Evolutionary conservation across 1,284 basidiomycete species (phyloP).

Genomic region (Trametes sp.): DNA sequence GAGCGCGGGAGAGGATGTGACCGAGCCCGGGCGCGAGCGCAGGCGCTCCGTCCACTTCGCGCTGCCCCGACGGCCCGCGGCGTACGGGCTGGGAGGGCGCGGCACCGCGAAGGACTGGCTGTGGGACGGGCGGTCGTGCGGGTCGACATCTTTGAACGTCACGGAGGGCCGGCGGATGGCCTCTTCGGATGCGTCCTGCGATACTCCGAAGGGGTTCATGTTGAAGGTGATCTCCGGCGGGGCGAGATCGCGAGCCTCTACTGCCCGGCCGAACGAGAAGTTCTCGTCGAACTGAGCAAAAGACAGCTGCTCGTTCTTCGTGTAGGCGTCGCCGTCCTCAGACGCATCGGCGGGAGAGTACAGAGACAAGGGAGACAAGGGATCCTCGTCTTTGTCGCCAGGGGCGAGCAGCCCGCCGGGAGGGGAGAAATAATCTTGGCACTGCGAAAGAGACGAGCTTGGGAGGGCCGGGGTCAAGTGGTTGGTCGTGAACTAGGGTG

Average conservation of each 20-base stretch:
- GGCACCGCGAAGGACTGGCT: background rate
- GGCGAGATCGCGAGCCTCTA: background rate
- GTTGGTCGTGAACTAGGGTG: background rate
- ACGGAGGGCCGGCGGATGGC: slow-evolving; percentile 4
- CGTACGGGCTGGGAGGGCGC: slow-evolving; percentile 8
- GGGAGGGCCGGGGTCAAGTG: background rate
- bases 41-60: slow-evolving; percentile 15
- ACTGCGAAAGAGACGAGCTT: background rate
- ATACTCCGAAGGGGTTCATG: slow-evolving; percentile 7
- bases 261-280: background rate
- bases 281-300: background rate
- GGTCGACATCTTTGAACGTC: slow-evolving; percentile 4
- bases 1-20: background rate
- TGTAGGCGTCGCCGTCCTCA: background rate
- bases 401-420: background rate
- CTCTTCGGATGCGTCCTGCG: background rate
- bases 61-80: background rate
- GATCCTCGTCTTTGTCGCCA: background rate
- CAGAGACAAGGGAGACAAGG: too few relatives aligned
- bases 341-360: too few relatives aligned
- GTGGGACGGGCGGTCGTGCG: background rate
- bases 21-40: slow-evolving; percentile 12
- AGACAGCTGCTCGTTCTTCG: background rate
- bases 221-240: background rate
- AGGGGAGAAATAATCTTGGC: background rate